phyloP scores from a whole-genome alignment of 169 alveolate genomes.

The Toxoplasma gondii region DNA sequence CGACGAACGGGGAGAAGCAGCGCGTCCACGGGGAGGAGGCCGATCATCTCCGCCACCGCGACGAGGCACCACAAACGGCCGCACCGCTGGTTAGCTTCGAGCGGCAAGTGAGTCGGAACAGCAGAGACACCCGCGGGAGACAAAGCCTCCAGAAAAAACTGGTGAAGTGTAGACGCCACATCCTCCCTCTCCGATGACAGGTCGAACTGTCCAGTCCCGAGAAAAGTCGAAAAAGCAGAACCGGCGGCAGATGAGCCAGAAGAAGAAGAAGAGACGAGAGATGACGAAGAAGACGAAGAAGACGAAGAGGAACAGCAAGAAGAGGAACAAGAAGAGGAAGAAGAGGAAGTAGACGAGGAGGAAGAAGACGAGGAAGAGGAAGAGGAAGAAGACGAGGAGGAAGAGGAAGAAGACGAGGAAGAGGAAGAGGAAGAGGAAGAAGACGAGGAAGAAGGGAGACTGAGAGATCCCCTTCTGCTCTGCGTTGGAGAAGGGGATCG shows the following conservation, averaged over 20 bases:
- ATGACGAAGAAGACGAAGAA: not conserved
- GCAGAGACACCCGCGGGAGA: not conserved
- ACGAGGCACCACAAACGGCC: not conserved
- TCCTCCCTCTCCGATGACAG: conserved; percentile 5
- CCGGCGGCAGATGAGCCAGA: not conserved
- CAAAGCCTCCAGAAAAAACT: not conserved
- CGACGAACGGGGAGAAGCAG: conserved; percentile 7
- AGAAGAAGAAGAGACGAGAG: not conserved
- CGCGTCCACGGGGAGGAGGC: not conserved
- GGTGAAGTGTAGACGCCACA: conserved; percentile 4
- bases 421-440: not conserved
- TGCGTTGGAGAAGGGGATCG: not conserved
- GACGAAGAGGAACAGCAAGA: not conserved
- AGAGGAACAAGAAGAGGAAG: not conserved
- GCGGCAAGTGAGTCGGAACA: not conserved
- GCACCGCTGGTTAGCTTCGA: not conserved
- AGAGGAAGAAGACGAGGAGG: not conserved
- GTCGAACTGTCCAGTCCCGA: not conserved
- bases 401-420: not conserved
- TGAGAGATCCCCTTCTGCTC: not conserved
- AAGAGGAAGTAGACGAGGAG: not conserved
- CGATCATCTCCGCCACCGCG: conserved; percentile 36
- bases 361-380: not conserved
- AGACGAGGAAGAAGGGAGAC: not conserved
- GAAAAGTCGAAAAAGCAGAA: not conserved